phyloP scores from a whole-genome alignment of 148 eudicot species.

The Camellia lanceoleosa region DNA sequence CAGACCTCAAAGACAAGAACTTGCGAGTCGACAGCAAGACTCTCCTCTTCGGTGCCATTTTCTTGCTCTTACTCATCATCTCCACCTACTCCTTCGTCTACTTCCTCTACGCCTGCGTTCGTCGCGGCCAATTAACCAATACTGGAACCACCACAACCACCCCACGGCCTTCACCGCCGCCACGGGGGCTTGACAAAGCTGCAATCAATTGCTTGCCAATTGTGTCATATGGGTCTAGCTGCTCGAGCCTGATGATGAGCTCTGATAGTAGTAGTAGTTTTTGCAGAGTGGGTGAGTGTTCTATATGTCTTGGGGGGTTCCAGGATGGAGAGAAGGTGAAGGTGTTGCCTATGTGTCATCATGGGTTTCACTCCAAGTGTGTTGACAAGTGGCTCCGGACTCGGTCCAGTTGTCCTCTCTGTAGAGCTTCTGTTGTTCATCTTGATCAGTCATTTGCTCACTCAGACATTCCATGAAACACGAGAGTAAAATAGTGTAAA shows the following conservation, averaged over 20 bases:
- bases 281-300: slow-evolving; percentile 20
- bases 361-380: slow-evolving; percentile 36
- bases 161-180: neutral
- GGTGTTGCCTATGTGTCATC: slow-evolving; percentile 34
- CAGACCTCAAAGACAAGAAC: slow-evolving; percentile 12
- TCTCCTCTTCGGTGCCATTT: slow-evolving; percentile 10
- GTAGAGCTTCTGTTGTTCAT: slow-evolving; percentile 15
- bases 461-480: neutral
- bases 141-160: neutral
- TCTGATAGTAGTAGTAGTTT: too few species aligned
- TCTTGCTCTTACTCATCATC: slow-evolving; percentile 8
- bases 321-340: slow-evolving; percentile 35
- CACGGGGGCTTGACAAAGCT: slow-evolving; percentile 14
- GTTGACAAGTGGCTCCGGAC: slow-evolving; percentile 23
- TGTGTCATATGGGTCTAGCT: slow-evolving; percentile 8
- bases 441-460: neutral
- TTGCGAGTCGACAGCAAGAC: slow-evolving; percentile 18
- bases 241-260: too few species aligned
- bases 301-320: slow-evolving; percentile 25
- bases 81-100: neutral
- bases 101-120: slow-evolving; percentile 16
- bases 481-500: neutral
- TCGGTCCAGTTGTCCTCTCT: slow-evolving; percentile 29
- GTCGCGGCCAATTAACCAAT: neutral
- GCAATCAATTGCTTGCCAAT: slow-evolving; percentile 21